Conservation (phyloP, 331 rosid genomes). For the Phaseolus coccineus region DNA sequence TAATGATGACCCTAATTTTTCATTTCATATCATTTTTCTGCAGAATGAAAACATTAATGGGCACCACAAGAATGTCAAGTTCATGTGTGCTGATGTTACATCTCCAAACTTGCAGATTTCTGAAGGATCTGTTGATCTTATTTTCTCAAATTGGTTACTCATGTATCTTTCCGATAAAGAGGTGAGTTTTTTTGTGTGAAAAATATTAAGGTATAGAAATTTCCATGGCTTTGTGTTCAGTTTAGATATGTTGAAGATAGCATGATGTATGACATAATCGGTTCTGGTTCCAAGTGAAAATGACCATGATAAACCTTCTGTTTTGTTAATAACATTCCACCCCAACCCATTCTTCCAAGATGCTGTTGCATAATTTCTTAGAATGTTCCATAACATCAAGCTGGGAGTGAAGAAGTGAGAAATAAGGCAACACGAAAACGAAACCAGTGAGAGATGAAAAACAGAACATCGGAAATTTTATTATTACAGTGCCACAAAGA, state of each 20-base stretch:
- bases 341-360: too few species aligned
- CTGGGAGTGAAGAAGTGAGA: too few species aligned
- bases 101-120: slow-evolving; percentile 69
- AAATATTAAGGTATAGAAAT: background rate
- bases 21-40: slow-evolving; percentile 14
- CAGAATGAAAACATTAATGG: slow-evolving; percentile 87
- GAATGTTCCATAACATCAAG: too few species aligned
- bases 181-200: slow-evolving; percentile 50
- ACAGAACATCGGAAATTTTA: too few species aligned
- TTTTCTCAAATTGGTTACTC: slow-evolving; percentile 97
- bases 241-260: slow-evolving; percentile 19
- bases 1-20: background rate
- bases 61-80: slow-evolving; percentile 83
- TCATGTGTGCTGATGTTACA: slow-evolving; percentile 92
- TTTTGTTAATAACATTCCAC: too few species aligned
- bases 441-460: too few species aligned
- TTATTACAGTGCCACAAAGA: too few species aligned
- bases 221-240: background rate
- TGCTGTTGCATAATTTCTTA: too few species aligned
- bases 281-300: background rate
- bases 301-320: background rate
- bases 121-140: slow-evolving; percentile 76
- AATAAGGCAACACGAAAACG: too few species aligned
- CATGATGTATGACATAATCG: background rate
- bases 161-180: slow-evolving; percentile 91